Evolutionary conservation across 345 rosid genomes (phyloP), one percentile per base, ranked within the genome.

Genomic region (Carallia brachiata): DNA sequence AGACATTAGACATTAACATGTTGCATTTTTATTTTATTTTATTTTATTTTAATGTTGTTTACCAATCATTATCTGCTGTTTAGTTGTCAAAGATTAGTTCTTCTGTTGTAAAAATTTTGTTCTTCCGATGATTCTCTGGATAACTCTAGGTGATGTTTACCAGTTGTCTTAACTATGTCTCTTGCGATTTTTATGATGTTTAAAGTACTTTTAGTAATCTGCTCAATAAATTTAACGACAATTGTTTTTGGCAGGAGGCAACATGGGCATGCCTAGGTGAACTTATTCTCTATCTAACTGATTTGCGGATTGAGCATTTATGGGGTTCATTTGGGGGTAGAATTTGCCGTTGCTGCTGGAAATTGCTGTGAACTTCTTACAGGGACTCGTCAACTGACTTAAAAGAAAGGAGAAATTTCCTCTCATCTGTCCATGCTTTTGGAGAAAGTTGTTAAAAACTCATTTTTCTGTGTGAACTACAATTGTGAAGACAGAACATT

Each of bases 221-320:
- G 16, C 16, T 44, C 50, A 44, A 44, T 10, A 44, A 44, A 44
- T 44, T 15, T 44, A 44, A 13, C 12, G 50, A 3, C 17, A 28
- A 47, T 77, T 53, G 65, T 37, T 40, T 68, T 70, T 59, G 52
- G 63, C 86, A 83, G 86, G 84, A 71, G 65, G 61, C 47, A 62
- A 10, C 52, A 44, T 31, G 18, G 65, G 65, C 31, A 17, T 28
- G 7, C 10, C 15, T 27, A 12, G 61, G 28, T 53, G 30, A 61
- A 66, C 50, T 40, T 7, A 30, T 8, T 9, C 27, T 70, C 53
- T 48, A 61, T n/a, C n/a, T 47, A 28, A 57, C 32, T 31, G 36
- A 47, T 31, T 58, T 52, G 59, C 13, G 31, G 70, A 47, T 47
- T 17, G 78, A 67, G 78, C 55, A 58, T 52, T 6, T 58, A 7